Base-by-base conservation (phyloP, 805 yeast species). In the Jamesozyma gamospora region DNA sequence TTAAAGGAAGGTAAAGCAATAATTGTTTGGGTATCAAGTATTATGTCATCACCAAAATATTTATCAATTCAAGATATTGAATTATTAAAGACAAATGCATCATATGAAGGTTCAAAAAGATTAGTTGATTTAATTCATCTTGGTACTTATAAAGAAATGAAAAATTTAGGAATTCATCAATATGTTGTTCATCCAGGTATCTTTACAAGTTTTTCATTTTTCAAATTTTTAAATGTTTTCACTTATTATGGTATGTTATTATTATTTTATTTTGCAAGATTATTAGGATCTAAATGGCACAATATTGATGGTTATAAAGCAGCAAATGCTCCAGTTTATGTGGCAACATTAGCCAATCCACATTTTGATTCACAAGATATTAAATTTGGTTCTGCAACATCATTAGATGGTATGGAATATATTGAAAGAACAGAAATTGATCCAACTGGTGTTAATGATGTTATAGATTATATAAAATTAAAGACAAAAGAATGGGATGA, bases 121-220 rank as follows among this genome's bases (percentile, higher is more conserved):
- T 65, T 82, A 47, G 79, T 90, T 30, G 97, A 92, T 59, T 68
- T 88, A 40, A 62, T 87, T 32, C 97, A 90, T 61, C 59, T 74
- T 32, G 87, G 83, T 8, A 74, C 87, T 2, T 82, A 74, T 58
- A 56, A 72, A 42, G 48, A 64, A 15, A 63, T 85, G 53, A 50
- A 63, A 25, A 51, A 70, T 11, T 55, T 70, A 37, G 82, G 79
- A 1, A 73, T 90, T 36, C 67, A 65, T 36, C 87, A 82, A 54
- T 87, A 83, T 62, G 64, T 90, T 27, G 77, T 83, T 4, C 96
- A 92, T 44, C 99, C 99, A 0, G 98, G 99, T 14, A 84, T 92
- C 21, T 87, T 92, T 61, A 80, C 81, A 17, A 81, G 94, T 39
- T 79, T 79, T 45, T 81, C 94, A 3, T 86, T 84, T 51, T 77